phyloP scores from a whole-genome alignment of 129 eudicot genomes.

The Helianthus annuus region HanXRQr2.0-SUNRISE NC_035439.2:142437585-142438084 shows the following conservation, averaged over 20 bases:
- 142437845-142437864: conserved; percentile 72
- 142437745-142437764: neutral
- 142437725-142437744: neutral
- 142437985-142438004: conserved; percentile 85
- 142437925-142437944: conserved; percentile 5
- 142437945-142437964: conserved; percentile 10
- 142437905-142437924: neutral
- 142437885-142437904: neutral
- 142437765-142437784: conserved; percentile 74
- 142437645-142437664: conserved; percentile 80
- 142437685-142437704: neutral
- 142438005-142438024: conserved; percentile 72
- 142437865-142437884: conserved; percentile 47
- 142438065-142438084: conserved; percentile 86
- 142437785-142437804: conserved; percentile 71
- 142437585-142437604: conserved; percentile 87
- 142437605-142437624: conserved; percentile 91
- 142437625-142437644: conserved; percentile 90
- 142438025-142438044: conserved; percentile 69
- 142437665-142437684: conserved; percentile 13
- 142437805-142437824: conserved; percentile 72
- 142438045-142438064: conserved; percentile 80
- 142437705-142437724: conserved; percentile 11
- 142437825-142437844: conserved; percentile 80
- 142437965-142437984: conserved; percentile 59